Base-by-base conservation (phyloP, 2,329 filamentous ascomycete genomes). In the Fusarium caatingaense region DNA sequence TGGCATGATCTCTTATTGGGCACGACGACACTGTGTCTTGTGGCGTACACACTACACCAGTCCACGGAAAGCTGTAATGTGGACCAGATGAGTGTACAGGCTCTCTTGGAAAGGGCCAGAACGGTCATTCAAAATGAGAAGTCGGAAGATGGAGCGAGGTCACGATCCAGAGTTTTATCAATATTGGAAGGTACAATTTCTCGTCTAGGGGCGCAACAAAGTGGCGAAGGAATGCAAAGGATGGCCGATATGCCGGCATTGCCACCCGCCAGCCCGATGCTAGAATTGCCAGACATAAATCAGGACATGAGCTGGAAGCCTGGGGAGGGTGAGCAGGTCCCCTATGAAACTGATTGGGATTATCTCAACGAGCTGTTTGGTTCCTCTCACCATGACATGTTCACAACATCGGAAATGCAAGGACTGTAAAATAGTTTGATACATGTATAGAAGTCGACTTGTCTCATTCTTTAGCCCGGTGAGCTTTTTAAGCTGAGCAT, bases 1-100 rank as follows among this genome's bases (percentile, higher is more conserved):
- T 51, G 46, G 55, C 46, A 57, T 28, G 55, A 57, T 2, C 25
- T 57, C 6, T 15, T 57, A 18, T 32, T 57, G 1, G 46, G 46
- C 4, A 15, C 27, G 1, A 57, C 55, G 1, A 57, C 55, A 41
- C 8, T 57, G 6, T 57, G 45, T 20, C 55, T 51, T 10, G 55
- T 57, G 32, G 25, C 16, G 1, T 8, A 42, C 2, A 16, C 46
- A 25, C 8, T 12, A 8, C 7, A 1, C 6, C 25, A 16, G 6
- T 16, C 1, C 1, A 6, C 15, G 1, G 23, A 18, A 12, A 18
- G 12, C 4, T 4, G 8, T 8, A 3, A 16, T 11, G n/a, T 41
- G n/a, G 25, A 50, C 5, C 11, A n/a, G 5, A 7, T 13, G 6
- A 15, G 25, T 12, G 18, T n/a, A 25, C 16, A 21, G 1, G 1